phyloP scores from a whole-genome alignment of 495 filamentous ascomycete species.

The Penicillium alfredii region DNA sequence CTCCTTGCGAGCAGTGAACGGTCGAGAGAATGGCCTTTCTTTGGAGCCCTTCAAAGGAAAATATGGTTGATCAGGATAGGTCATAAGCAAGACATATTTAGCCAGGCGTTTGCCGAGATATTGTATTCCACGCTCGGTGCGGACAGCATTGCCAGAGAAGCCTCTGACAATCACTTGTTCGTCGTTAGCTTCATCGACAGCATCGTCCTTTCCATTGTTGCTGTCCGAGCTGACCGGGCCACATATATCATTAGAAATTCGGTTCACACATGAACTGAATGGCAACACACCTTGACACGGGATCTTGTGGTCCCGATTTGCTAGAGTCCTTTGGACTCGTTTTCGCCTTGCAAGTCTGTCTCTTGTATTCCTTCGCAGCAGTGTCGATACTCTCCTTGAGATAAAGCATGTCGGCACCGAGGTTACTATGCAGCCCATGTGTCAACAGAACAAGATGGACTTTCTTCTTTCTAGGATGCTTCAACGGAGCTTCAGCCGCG shows the following conservation, averaged over 20 bases:
- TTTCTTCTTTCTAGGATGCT: slow-evolving; percentile 48
- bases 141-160: slow-evolving; percentile 81
- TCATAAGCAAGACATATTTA: slow-evolving; percentile 82
- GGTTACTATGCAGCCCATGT: slow-evolving; percentile 92
- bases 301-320: no score
- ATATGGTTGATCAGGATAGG: slow-evolving; percentile 87
- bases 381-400: slow-evolving; percentile 95
- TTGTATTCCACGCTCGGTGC: slow-evolving; percentile 91
- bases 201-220: no score
- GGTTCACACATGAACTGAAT: no score
- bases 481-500: background rate
- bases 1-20: slow-evolving; percentile 27
- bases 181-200: slow-evolving; percentile 51
- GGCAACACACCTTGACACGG: no score
- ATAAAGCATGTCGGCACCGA: slow-evolving; percentile 96
- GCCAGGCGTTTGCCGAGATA: slow-evolving; percentile 93
- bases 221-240: no score
- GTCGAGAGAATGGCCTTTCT: slow-evolving; percentile 29
- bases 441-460: slow-evolving; percentile 89
- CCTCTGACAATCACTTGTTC: slow-evolving; percentile 93
- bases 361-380: slow-evolving; percentile 61
- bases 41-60: slow-evolving; percentile 59
- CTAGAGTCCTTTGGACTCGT: no score
- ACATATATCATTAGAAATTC: no score
- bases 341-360: slow-evolving; percentile 50